Evolutionary conservation across 345 rosid genomes (phyloP).

Genomic region (Viola odorata): DNA sequence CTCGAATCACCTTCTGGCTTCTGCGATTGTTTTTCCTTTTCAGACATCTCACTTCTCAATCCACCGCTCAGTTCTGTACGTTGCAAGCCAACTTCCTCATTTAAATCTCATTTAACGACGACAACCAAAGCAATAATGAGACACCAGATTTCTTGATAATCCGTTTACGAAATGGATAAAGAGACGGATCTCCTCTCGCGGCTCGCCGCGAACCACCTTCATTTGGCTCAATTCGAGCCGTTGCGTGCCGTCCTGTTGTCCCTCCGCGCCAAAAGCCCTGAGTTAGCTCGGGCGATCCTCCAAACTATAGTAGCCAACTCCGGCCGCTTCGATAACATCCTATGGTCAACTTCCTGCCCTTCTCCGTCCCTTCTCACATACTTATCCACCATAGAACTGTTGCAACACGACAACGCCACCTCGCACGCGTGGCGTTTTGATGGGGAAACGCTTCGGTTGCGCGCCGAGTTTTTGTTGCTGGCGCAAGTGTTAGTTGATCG

Average conservation of each 20-base stretch:
- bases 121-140: neutral
- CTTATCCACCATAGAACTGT: constrained; percentile 65
- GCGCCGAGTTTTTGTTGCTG: constrained; percentile 67
- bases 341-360: constrained; percentile 75
- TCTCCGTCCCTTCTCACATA: constrained; percentile 71
- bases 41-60: too few species aligned
- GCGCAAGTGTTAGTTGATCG: constrained; percentile 58
- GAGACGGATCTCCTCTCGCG: constrained; percentile 79
- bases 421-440: constrained; percentile 66
- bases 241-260: constrained; percentile 70
- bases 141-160: too few species aligned
- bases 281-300: constrained; percentile 60
- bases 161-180: constrained; percentile 43
- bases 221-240: constrained; percentile 90
- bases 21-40: too few species aligned
- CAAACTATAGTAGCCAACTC: constrained; percentile 73
- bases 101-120: too few species aligned
- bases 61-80: too few species aligned
- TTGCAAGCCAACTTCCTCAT: too few species aligned
- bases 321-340: constrained; percentile 59
- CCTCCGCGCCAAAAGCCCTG: constrained; percentile 62
- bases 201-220: constrained; percentile 84
- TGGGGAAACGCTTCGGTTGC: constrained; percentile 52
- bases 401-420: constrained; percentile 46
- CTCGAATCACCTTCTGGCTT: too few species aligned